Conservation (phyloP, 2,329 filamentous ascomycete genomes). For the Hypoxylon sp. region DNA sequence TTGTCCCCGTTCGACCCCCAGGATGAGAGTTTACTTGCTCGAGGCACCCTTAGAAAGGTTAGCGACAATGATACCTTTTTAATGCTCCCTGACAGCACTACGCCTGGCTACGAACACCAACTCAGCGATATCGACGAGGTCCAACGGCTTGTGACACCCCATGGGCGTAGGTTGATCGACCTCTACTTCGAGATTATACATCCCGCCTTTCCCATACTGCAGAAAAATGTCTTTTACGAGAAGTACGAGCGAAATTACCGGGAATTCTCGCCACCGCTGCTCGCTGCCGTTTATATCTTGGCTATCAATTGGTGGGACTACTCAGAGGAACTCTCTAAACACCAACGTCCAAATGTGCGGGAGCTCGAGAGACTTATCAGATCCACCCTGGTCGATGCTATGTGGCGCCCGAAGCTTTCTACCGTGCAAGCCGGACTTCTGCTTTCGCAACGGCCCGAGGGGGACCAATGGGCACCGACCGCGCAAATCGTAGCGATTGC, state of each 20-base stretch:
- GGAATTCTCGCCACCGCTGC: slow-evolving; percentile 79
- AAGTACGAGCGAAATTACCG: slow-evolving; percentile 79
- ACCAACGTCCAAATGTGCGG: slow-evolving; percentile 76
- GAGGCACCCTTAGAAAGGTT: slow-evolving; percentile 78
- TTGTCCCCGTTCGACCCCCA: slow-evolving; percentile 83
- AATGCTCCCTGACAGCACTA: slow-evolving; percentile 79
- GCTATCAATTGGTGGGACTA: slow-evolving; percentile 91
- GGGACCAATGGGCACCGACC: slow-evolving; percentile 85
- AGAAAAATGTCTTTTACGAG: slow-evolving; percentile 83
- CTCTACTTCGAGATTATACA: slow-evolving; percentile 86
- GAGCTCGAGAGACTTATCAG: slow-evolving; percentile 80
- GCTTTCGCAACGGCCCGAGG: slow-evolving; percentile 79
- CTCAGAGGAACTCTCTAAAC: slow-evolving; percentile 72
- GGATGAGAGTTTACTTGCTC: slow-evolving; percentile 80
- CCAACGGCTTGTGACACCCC: slow-evolving; percentile 78
- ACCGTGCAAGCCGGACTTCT: slow-evolving; percentile 82
- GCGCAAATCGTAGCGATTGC: slow-evolving; percentile 87
- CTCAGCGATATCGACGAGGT: slow-evolving; percentile 76
- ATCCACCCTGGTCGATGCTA: slow-evolving; percentile 78
- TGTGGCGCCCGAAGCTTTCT: slow-evolving; percentile 84
- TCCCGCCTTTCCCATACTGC: slow-evolving; percentile 83
- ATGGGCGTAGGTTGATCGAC: slow-evolving; percentile 81
- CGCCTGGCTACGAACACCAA: slow-evolving; percentile 77
- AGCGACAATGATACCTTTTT: slow-evolving; percentile 83
- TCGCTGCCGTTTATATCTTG: slow-evolving; percentile 85